Conservation (phyloP, 495 filamentous ascomycete species). For the Schizothecium vesticola region DNA sequence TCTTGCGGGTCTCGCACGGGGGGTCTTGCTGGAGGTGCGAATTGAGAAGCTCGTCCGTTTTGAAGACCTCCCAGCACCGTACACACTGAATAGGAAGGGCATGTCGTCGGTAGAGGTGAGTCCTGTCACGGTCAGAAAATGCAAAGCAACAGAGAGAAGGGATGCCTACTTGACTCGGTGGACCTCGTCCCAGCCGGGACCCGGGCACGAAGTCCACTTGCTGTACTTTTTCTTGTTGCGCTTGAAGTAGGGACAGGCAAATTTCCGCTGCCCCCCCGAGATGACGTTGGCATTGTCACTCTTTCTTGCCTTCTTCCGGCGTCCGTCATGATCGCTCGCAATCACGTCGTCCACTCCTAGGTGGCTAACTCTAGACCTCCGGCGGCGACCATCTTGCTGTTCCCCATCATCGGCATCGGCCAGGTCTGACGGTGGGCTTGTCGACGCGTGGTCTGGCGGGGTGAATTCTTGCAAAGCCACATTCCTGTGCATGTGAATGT, state of each 20-base stretch:
- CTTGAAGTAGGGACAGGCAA: conserved; percentile 33
- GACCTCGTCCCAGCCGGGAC: conserved; percentile 31
- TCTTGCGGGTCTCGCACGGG: conserved; percentile 17
- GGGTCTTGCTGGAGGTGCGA: conserved; percentile 25
- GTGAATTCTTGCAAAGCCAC: background rate
- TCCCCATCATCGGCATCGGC: background rate
- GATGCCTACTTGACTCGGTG: conserved; percentile 31
- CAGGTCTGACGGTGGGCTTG: background rate
- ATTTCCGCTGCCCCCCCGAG: conserved; percentile 10
- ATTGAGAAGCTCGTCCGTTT: conserved; percentile 15
- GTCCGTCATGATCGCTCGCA: conserved; percentile 17
- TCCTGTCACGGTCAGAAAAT: conserved; percentile 13
- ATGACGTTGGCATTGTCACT: background rate
- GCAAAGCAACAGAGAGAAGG: background rate
- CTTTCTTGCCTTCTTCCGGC: conserved; percentile 19
- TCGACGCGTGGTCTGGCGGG: background rate
- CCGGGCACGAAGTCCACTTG: conserved; percentile 30
- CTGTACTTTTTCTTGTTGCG: conserved; percentile 27
- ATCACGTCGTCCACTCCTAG: conserved; percentile 8
- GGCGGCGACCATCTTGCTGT: background rate
- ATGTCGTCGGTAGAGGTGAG: conserved; percentile 29
- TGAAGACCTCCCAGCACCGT: conserved; percentile 26
- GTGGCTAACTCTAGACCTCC: conserved; percentile 3
- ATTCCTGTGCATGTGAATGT: background rate
- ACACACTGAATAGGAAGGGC: conserved; percentile 25